Percentiles rank a stretch among this genome's conserved stretches.
Conservation (phyloP, 495 filamentous ascomycete species). For the Immersiella caudata region DNA sequence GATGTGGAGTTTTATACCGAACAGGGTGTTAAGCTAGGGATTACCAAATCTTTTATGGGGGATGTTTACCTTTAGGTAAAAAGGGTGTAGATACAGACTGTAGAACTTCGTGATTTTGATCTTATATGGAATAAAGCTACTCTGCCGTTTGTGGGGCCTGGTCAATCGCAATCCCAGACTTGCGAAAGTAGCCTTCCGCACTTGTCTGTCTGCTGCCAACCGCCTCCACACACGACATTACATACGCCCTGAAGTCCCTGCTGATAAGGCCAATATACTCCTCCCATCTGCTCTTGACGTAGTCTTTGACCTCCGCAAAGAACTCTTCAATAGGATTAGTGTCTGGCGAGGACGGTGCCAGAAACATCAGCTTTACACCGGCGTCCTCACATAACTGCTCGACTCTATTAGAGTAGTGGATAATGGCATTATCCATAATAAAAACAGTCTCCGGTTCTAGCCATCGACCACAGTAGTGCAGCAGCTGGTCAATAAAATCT, state of each 20-base stretch:
- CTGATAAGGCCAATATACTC: slow-evolving; percentile 16
- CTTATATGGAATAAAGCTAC: slow-evolving; percentile 11
- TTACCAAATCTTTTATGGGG: neutral
- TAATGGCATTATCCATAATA: neutral
- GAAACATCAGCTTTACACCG: slow-evolving; percentile 13
- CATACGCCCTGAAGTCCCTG: slow-evolving; percentile 15
- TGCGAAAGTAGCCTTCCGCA: neutral
- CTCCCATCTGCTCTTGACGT: slow-evolving; percentile 15
- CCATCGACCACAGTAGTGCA: slow-evolving; percentile 8
- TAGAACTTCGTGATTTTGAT: neutral
- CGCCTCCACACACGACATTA: slow-evolving; percentile 7
- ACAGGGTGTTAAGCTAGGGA: too few relatives aligned
- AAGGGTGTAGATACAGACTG: slow-evolving; percentile 3
- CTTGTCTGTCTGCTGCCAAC: too few relatives aligned
- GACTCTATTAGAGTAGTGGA: neutral
- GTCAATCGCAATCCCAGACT: slow-evolving; percentile 11
- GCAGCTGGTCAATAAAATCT: slow-evolving; percentile 16
- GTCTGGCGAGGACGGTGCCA: slow-evolving; percentile 9
- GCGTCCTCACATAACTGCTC: neutral
- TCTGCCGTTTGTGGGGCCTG: neutral
- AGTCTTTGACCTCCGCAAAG: slow-evolving; percentile 14
- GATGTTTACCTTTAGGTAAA: slow-evolving; percentile 12
- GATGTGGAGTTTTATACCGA: too few relatives aligned
- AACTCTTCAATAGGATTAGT: slow-evolving; percentile 15
- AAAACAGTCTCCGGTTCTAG: neutral